Conservation (phyloP, 2,329 filamentous ascomycete species). For the Epichloe sibirici region DNA sequence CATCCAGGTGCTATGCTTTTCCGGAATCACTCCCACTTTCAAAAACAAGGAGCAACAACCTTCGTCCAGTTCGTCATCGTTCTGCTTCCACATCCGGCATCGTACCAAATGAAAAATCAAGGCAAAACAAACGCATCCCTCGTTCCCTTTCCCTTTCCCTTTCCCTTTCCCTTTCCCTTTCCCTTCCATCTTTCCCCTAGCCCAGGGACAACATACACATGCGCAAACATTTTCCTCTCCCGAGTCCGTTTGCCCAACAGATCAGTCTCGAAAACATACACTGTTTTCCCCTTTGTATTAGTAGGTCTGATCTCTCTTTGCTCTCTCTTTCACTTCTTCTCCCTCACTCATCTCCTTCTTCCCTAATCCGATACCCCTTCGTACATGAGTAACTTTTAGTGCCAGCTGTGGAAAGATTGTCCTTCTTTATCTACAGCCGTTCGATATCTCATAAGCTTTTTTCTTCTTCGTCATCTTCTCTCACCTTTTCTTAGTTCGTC, state of each 20-base stretch:
- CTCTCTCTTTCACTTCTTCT: not conserved
- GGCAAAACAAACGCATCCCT: not conserved
- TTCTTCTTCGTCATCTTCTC: not conserved
- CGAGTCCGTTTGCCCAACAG: not conserved
- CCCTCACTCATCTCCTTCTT: not conserved
- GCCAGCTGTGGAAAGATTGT: not conserved
- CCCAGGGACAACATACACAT: not conserved
- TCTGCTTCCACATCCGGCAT: not conserved
- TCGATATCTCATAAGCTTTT: not conserved
- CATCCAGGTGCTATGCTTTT: conserved; percentile 5
- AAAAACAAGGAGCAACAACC: not conserved
- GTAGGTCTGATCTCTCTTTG: not conserved
- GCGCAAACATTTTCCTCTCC: not conserved
- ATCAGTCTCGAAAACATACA: not conserved
- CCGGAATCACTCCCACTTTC: not conserved
- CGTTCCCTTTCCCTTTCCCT: not conserved
- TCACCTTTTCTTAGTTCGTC: not conserved
- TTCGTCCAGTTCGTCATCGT: conserved; percentile 4
- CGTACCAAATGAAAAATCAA: not conserved
- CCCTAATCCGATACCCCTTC: not conserved
- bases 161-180: too few species aligned
- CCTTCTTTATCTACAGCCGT: not conserved
- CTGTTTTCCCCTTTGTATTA: not conserved
- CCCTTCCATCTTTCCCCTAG: not conserved
- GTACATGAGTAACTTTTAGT: not conserved